Base-by-base conservation (phyloP, 2,329 filamentous ascomycete genomes). In the Tricladium varicosporioides region DNA sequence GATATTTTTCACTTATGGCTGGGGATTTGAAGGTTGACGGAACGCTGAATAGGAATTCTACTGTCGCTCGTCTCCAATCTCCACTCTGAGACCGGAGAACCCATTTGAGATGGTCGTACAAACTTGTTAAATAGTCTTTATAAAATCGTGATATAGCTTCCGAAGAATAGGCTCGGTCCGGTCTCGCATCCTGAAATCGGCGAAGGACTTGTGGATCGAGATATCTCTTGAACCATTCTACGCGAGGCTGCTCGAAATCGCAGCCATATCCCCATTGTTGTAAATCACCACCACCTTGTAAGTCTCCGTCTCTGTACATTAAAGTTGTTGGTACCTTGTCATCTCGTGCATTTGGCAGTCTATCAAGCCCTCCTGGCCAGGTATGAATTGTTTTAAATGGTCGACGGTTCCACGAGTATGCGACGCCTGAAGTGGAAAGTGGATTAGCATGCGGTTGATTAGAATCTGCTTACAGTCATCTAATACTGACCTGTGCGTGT, bases 11-110 rank as follows among this genome's bases (percentile, higher is more conserved):
- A 15, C 10, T 33, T 16, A 51, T 51, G n/a, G 36, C 40, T 9
- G 27, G 42, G 10, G 52, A 48, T 27, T 27, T 27, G 36, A 51
- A 51, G 15, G 54, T 56, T 5, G 54, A 36, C 9, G 54, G 54
- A 14, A 56, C 15, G 18, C 54, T 56, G 48, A 56, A 56, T 13
- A 56, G 14, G 27, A 56, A 56, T n/a, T 56, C 47, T n/a, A 56
- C 54, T 19, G 40, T 27, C 27, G 31, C n/a, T n/a, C 19, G 15
- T 36, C 27, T 19, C 44, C 44, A 54, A 22, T n/a, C 13, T 2
- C 31, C 44, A 40, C n/a, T n/a, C 36, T 40, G 36, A 40, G 36
- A 40, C n/a, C 36, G 5, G 36, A 40, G 10, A n/a, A 40, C 36
- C 36, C 36, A 40, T 40, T 40, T 40, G 36, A 40, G 36, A 49